These are phyloP conservation scores for Verticillium nonalfalfae DNA, from an alignment of 2,329 filamentous ascomycete genomes.

Conservation along the genomic window DNA sequence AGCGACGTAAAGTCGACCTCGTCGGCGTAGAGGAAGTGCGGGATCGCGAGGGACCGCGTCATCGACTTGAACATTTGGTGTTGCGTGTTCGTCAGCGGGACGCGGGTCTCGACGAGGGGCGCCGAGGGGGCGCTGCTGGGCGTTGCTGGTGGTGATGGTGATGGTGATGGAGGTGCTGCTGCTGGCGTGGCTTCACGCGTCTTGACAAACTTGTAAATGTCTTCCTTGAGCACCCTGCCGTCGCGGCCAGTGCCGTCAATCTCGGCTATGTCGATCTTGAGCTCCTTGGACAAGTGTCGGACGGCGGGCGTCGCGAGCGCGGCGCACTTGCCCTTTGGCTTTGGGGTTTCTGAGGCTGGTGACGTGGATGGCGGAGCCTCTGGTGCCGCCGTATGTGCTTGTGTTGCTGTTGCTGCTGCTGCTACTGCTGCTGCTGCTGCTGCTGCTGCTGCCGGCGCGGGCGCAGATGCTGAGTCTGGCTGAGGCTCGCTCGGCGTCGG, in stretches of 20 bases:
- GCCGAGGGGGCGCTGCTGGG: conserved; percentile 13
- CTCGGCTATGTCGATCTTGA: conserved; percentile 70
- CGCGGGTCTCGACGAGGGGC: conserved; percentile 51
- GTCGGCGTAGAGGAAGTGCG: conserved; percentile 93
- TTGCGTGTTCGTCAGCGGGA: conserved; percentile 72
- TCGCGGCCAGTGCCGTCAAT: conserved; percentile 84
- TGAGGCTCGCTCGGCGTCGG: conserved; percentile 15
- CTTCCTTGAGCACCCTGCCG: conserved; percentile 86
- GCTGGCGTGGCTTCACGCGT: conserved; percentile 28
- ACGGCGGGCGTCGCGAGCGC: conserved; percentile 87
- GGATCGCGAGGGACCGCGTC: conserved; percentile 85
- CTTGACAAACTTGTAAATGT: conserved; percentile 69
- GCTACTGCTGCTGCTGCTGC: neutral
- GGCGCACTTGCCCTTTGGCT: conserved; percentile 56
- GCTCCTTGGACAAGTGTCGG: conserved; percentile 76
- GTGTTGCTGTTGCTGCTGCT: neutral
- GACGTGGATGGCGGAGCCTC: no score
- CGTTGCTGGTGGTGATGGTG: conserved; percentile 1
- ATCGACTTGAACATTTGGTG: conserved; percentile 96
- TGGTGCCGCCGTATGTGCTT: no score
- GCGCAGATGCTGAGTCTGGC: conserved; percentile 3
- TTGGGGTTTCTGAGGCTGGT: conserved; percentile 15
- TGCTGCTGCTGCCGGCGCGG: neutral
- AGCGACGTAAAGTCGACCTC: conserved; percentile 78
- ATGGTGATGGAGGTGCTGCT: neutral